Base-by-base conservation (phyloP, 768 basidiomycete species). In the Leccinum barrowsii region DNA sequence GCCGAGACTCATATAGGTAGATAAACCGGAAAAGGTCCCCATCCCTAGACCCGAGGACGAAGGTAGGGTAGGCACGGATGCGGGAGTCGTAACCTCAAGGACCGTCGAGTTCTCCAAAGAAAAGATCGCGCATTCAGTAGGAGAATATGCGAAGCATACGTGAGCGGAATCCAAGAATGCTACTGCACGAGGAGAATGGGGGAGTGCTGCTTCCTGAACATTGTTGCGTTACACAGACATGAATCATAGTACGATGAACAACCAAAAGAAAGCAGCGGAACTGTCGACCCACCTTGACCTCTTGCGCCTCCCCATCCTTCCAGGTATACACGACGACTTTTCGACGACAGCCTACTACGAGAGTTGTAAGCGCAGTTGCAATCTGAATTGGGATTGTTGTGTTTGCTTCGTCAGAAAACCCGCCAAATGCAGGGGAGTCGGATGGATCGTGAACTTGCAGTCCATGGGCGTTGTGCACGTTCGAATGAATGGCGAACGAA, bases 111-210 rank as follows among this genome's bases (percentile, higher is more conserved):
- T 81, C 40, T 80, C 77, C 37, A 92, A 73, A 3, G 83, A 85
- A 62, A 92, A 89, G 7, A 94, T 73, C 1, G 86, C 89, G 60
- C 83, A 78, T 32, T 74, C 72, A 0, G 88, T 84, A 0, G 84
- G 79, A n/a, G 90, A 84, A 70, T 94, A 94, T 0, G 89, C 91
- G 61, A 94, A 85, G 63, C 89, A 88, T 8, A 82, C 77, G 1
- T 77, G 77, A 24, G 85, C 78, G 5, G 81, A 65, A 59, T 84
- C 77, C 52, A 92, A 73, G 69, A 98, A 95, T 2, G 86, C 78
- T 52, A 97, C 86, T 0, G 82, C 79, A 42, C 97, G 84, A n/a
- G 97, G 87, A 8, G 94, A 94, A 70, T 98, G 96, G 12, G 95
- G 90, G 4, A 98, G 78, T 0, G 78, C 66, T 3, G 85, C 76